These are phyloP conservation scores for carrot (Daucus carota) DNA, from an alignment of 129 eudicot genomes.

Conservation along the genomic window DNA sequence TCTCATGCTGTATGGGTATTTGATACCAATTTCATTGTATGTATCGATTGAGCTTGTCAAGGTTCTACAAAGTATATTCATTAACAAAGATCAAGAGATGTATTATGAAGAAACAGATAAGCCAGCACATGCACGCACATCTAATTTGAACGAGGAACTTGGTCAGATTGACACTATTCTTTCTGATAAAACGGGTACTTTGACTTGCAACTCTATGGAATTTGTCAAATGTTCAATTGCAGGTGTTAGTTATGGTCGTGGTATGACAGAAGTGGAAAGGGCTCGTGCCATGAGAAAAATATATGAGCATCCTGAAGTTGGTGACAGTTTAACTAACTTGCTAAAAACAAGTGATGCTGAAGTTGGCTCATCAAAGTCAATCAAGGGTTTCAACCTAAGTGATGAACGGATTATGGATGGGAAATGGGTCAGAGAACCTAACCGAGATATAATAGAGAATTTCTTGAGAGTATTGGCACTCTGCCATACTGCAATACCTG, in stretches of 20 bases:
- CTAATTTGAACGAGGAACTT: conserved; percentile 91
- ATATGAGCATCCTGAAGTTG: conserved; percentile 22
- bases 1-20: conserved; percentile 84
- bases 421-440: conserved; percentile 64
- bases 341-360: conserved; percentile 13
- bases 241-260: conserved; percentile 87
- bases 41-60: conserved; percentile 93
- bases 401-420: conserved; percentile 82
- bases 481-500: conserved; percentile 97
- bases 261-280: conserved; percentile 88
- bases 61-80: conserved; percentile 80
- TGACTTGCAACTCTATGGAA: conserved; percentile 98
- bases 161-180: conserved; percentile 87
- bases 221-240: conserved; percentile 91
- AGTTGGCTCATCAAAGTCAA: conserved; percentile 30
- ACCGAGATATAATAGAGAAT: conserved; percentile 51
- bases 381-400: conserved; percentile 72
- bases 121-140: conserved; percentile 92
- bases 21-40: conserved; percentile 88
- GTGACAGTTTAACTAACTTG: conserved; percentile 19
- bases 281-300: conserved; percentile 60
- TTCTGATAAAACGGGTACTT: conserved; percentile 92
- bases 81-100: conserved; percentile 87
- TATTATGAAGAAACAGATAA: conserved; percentile 74
- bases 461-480: conserved; percentile 78